These are phyloP conservation scores for Didymella keratinophila DNA, from an alignment of 2,329 filamentous ascomycete species.

Conservation along the genomic window DNA sequence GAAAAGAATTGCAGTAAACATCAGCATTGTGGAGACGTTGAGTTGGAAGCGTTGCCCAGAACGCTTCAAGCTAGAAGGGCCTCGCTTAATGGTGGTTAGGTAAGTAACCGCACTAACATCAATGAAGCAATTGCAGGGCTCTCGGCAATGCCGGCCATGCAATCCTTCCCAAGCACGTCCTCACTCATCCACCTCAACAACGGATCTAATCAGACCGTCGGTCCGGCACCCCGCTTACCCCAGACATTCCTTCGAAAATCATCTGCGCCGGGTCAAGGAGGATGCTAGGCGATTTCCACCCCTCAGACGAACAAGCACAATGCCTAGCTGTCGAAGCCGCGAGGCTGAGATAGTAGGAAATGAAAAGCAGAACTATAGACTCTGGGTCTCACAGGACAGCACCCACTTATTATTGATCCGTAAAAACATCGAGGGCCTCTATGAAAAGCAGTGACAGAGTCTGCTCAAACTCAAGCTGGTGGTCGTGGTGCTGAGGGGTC, in stretches of 20 bases:
- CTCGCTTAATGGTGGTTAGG: neutral
- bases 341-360: neutral
- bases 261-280: neutral
- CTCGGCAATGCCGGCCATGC: neutral
- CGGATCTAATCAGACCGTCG: neutral
- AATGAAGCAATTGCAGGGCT: neutral
- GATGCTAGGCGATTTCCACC: neutral
- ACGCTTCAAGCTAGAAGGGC: neutral
- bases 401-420: neutral
- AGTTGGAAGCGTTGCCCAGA: neutral
- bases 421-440: neutral
- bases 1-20: neutral
- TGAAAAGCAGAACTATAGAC: neutral
- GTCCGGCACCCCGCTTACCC: neutral
- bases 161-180: neutral
- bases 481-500: neutral
- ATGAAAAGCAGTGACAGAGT: neutral
- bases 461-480: neutral
- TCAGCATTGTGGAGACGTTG: neutral
- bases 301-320: neutral
- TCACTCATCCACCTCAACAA: neutral
- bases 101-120: neutral
- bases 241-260: neutral
- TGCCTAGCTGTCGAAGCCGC: too few relatives aligned
- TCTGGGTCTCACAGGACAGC: neutral